Conservation (phyloP, 2,329 filamentous ascomycete genomes). For the Rhinocladiella similis region DNA sequence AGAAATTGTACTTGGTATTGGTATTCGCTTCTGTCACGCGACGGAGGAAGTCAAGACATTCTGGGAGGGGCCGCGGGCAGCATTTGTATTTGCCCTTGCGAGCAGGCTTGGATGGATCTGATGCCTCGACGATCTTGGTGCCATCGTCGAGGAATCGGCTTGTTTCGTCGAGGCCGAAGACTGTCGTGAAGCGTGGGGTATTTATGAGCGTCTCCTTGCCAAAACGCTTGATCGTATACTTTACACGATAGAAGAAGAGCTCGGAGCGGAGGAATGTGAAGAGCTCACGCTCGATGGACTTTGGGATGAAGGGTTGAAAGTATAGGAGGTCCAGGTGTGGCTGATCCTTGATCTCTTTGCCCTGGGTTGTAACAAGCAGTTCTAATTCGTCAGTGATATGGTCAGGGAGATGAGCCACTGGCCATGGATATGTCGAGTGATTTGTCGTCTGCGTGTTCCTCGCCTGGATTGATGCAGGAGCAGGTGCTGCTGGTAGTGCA, state of each 20-base stretch:
- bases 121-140: conserved; percentile 8
- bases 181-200: conserved; percentile 62
- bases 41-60: conserved; percentile 66
- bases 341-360: conserved; percentile 62
- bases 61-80: conserved; percentile 67
- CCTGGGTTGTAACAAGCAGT: conserved; percentile 48
- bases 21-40: conserved; percentile 65
- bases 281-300: conserved; percentile 55
- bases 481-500: not conserved
- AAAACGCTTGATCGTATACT: conserved; percentile 70
- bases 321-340: conserved; percentile 72
- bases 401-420: conserved; percentile 50
- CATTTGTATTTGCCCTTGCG: conserved; percentile 56
- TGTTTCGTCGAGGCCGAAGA: conserved; percentile 65
- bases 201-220: conserved; percentile 63
- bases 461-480: not conserved
- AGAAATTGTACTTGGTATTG: conserved; percentile 72
- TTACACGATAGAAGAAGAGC: conserved; percentile 73
- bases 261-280: conserved; percentile 72
- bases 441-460: too few relatives aligned
- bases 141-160: conserved; percentile 51
- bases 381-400: conserved; percentile 43
- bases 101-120: conserved; percentile 37
- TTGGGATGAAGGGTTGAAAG: conserved; percentile 71
- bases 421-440: conserved; percentile 55